A percentile compares a stretch with the other conserved stretches of the same genome.
These are phyloP conservation scores for Tetradesmus lagerheimii DNA, from an alignment of 139 green algal genomes.

Conservation along the genomic window DNA sequence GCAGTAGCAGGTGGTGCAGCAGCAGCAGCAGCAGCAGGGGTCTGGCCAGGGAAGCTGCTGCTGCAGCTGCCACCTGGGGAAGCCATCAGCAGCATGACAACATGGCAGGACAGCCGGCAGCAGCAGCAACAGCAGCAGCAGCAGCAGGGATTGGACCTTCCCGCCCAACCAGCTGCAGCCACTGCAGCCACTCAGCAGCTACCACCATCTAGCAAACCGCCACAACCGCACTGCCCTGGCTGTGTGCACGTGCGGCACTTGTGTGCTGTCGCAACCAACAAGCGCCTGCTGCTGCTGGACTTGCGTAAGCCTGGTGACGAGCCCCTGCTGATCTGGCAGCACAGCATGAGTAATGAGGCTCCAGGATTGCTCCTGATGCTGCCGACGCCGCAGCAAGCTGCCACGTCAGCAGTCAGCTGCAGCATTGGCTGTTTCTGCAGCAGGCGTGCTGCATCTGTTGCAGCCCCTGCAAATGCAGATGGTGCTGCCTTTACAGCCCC, in stretches of 20 bases:
- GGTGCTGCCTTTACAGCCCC: neutral
- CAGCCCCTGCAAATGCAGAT: neutral
- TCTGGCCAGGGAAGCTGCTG: slow-evolving; percentile 17
- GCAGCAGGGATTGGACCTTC: neutral
- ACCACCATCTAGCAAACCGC: neutral
- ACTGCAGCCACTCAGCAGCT: neutral
- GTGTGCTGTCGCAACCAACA: slow-evolving; percentile 6
- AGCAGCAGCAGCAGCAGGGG: neutral
- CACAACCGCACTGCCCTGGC: neutral
- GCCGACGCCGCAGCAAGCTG: neutral
- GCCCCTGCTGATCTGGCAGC: slow-evolving; percentile 32
- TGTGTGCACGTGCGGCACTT: slow-evolving; percentile 6
- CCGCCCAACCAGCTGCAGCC: neutral
- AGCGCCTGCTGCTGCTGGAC: slow-evolving; percentile 29
- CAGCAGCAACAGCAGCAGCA: slow-evolving; percentile 26
- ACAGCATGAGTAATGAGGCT: neutral
- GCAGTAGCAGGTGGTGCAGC: neutral
- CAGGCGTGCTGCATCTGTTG: neutral
- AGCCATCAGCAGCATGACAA: neutral
- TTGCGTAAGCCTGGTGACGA: slow-evolving; percentile 15
- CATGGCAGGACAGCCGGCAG: slow-evolving; percentile 5
- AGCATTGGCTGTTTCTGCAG: neutral
- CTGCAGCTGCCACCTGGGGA: slow-evolving; percentile 35
- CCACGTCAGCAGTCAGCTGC: neutral
- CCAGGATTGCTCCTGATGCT: slow-evolving; percentile 30